Base-by-base conservation (phyloP, 108 stramenopile species). In the Aurantiochytrium sp. region DNA sequence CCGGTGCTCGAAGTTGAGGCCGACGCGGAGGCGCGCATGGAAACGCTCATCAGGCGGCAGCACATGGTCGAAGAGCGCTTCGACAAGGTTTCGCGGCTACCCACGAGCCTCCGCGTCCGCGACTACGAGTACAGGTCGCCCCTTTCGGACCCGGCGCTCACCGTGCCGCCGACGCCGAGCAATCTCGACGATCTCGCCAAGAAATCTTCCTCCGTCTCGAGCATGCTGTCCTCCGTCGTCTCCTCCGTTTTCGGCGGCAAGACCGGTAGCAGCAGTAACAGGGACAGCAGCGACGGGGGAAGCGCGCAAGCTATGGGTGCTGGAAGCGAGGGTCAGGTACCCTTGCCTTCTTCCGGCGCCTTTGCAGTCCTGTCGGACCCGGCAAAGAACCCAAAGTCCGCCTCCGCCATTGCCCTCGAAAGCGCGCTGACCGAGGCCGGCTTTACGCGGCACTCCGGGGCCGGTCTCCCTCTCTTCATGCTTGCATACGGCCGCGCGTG, bases 11-110 rank as follows among this genome's bases (percentile, higher is more conserved):
- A 81, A 6, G 39, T 81, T 41, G 45, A 48, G 12, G 45, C 21
- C 27, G 73, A 81, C 21, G 73, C 39, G 1, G 45, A 81, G 45
- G 42, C 73, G n/a, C 42, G 73, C 39, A 41, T 41, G 42, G 73
- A 81, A 24, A 42, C n/a, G 12, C 73, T 81, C 45, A 48, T 41
- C 19, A 81, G 32, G 3, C 39, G 73, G 10, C 73, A 81, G 73
- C n/a, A 21, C n/a, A n/a, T 48, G n/a, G 73, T 81, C 3, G 73
- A 81, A 42, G 73, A 81, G 36, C 39, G 73, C 17, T 81, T 81
- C 45, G 73, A 81, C 15, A 48, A 41, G 17, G 73, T 81, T 12
- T 22, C 42, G 6, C 12, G 24, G 39, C 39, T 81, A 12, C 42
- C 39, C 0, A 48, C 42, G 42, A 81, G 73, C 39, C 39, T 81